Conservation (phyloP, 1,139 yeast species). For the Yamadazyma aaseri region DNA sequence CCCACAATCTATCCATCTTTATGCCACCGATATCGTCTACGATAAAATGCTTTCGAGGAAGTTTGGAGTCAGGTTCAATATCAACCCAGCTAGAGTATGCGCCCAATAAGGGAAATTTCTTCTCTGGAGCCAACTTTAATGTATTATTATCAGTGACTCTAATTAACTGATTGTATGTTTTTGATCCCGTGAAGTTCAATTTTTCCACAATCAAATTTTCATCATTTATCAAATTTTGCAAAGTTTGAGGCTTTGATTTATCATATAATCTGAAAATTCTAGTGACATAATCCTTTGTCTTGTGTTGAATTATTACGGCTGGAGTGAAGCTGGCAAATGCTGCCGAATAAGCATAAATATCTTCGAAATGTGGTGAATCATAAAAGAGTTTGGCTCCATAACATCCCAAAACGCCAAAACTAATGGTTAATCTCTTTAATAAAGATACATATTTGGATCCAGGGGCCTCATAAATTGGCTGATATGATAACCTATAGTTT, state of each 20-base stretch:
- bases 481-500: constrained; percentile 50
- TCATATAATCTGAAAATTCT: constrained; percentile 71
- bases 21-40: constrained; percentile 78
- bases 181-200: constrained; percentile 64
- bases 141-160: constrained; percentile 42
- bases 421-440: constrained; percentile 52
- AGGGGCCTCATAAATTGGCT: constrained; percentile 57
- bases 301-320: constrained; percentile 41
- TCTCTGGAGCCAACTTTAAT: constrained; percentile 36
- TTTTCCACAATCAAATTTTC: constrained; percentile 72
- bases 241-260: constrained; percentile 60
- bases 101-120: constrained; percentile 25
- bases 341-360: constrained; percentile 47
- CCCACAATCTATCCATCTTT: constrained; percentile 84
- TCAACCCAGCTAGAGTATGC: constrained; percentile 67
- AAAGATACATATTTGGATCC: constrained; percentile 55
- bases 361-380: constrained; percentile 58
- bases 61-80: constrained; percentile 26
- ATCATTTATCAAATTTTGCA: constrained; percentile 56
- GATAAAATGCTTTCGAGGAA: constrained; percentile 49
- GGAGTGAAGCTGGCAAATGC: constrained; percentile 45
- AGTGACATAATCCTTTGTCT: constrained; percentile 67
- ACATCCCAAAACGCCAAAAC: constrained; percentile 54
- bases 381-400: constrained; percentile 55
- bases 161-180: constrained; percentile 60